Evolutionary conservation across 23 red algal genomes (phyloP), one percentile per base, ranked within the genome.

Genomic region (Gracilaria domingensis): DNA sequence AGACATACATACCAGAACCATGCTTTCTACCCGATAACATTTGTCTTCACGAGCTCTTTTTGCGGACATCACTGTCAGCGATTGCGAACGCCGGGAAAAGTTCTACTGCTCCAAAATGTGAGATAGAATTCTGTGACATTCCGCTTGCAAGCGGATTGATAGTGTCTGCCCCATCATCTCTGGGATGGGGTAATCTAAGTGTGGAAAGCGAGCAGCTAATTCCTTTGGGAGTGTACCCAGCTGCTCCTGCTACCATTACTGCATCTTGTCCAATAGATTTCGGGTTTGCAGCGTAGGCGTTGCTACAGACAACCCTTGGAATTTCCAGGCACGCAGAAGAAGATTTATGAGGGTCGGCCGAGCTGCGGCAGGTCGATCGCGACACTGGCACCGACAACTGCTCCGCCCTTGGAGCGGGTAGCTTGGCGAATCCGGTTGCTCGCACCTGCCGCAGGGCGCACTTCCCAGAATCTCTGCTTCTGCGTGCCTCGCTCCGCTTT

Each of bases 61-160:
- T 74, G 34, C 69, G 69, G 5, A 45, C 69, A 40, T 23, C 69
- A 23, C 20, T 74, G 36, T 42, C 21, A 45, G 45, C 39, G 20
- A 74, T 74, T 38, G 21, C 36, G 32, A 45, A 45, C 42, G 42
- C 42, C 42, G 39, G 14, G 32, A 74, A 29, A 44, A 24, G 36
- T 38, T 23, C 7, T 74, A 38, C 36, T n/a, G 23, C 20, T 42
- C 18, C 59, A 30, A n/a, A 2, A 9, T 14, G 7, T 14, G 21
- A 74, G 1, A 24, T 24, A 74, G 28, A 74, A 74, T 74, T 74
- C 69, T 74, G 69, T 74, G 69, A 74, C 12, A 38, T 74, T 74
- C 69, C 69, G 39, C 8, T 74, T 45, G 39, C 69, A 29, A 74
- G 36, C 28, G 69, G 69, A 7, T 4, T 38, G 0, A 44, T 74